Conservation (phyloP, 2,329 filamentous ascomycete genomes). For the Aureobasidium sp. region DNA sequence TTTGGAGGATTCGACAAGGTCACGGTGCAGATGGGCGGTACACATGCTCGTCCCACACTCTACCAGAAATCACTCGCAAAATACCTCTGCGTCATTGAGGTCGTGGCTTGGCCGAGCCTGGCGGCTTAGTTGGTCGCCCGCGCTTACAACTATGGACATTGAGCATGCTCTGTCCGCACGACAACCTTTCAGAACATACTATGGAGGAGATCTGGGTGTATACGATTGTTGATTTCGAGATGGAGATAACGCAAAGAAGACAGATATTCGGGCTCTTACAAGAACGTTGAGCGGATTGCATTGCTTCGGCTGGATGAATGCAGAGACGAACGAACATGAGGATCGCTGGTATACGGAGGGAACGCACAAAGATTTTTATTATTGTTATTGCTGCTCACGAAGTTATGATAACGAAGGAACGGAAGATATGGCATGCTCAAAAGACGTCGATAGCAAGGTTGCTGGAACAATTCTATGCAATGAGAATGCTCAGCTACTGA, state of each 20-base stretch:
- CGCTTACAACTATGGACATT: neutral
- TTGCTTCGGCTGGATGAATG: neutral
- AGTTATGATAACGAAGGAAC: neutral
- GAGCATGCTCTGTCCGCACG: neutral
- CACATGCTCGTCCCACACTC: neutral
- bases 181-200: neutral
- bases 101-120: neutral
- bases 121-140: slow-evolving; percentile 6
- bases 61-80: neutral
- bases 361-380: neutral
- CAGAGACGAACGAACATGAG: neutral
- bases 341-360: neutral
- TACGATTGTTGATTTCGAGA: neutral
- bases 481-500: neutral
- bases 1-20: neutral
- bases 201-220: neutral
- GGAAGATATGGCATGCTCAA: neutral
- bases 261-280: neutral
- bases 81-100: neutral
- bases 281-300: neutral
- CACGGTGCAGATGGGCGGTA: neutral
- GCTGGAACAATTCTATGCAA: neutral
- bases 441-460: neutral
- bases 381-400: neutral
- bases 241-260: neutral